Evolutionary conservation across 2,329 filamentous ascomycete genomes (phyloP), one percentile per base, ranked within the genome.

Genomic region (Diatrype stigma): DNA sequence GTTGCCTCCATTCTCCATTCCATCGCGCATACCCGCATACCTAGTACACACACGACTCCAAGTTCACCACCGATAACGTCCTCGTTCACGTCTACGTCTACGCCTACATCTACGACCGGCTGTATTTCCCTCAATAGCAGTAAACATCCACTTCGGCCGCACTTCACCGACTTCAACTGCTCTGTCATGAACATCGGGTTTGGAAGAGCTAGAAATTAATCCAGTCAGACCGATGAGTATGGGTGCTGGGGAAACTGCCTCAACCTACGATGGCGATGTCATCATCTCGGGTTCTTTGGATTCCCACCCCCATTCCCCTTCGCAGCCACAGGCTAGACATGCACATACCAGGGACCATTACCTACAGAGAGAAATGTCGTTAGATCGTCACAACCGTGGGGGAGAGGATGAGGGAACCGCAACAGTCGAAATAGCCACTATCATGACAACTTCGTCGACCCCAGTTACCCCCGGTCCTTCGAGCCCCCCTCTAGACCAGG

Each of bases 381-480:
- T 61, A 42, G 57, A 65, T 45, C 55, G 56, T 22, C 50, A 55
- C 38, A 48, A 56, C n/a, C 63, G 64, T 14, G 61, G 62, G 3
- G 54, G 65, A 48, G 63, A 68, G 37, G 68, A 72, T 32, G 70
- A 71, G 38, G 67, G 67, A 28, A 69, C 68, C 16, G 71, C 72
- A n/a, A 67, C 68, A 6, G 68, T 69, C 47, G 73, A 75, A 54
- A 59, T 75, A 44, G 68, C 71, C 34, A 72, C 72, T 28, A 75
- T 75, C 52, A 74, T 75, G 69, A 69, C 68, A 16, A 70, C 73
- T 21, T 64, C 74, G 3, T 80, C 79, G n/a, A 81, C 77, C 46
- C 78, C 79, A 3, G 78, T 80, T 16, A 78, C 78, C 3, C 77
- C 78, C 0, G 78, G 77, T 26, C 74, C 79, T 14, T 73, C 76